Evolutionary conservation across 2,329 filamentous ascomycete genomes (phyloP).

Genomic region (Dothiorella sarmentorum): DNA sequence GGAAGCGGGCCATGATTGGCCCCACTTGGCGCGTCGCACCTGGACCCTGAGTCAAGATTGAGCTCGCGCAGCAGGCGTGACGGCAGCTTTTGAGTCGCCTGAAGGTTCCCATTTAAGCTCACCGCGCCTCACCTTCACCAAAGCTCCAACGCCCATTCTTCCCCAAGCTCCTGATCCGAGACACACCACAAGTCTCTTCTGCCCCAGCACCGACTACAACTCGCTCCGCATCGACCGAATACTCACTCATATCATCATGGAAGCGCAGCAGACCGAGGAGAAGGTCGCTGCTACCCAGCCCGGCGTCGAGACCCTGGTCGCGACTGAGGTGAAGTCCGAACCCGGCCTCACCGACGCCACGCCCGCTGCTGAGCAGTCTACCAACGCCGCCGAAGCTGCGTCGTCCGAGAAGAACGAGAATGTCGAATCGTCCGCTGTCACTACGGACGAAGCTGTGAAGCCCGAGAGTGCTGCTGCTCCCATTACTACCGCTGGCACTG

Average conservation of each 20-base stretch:
- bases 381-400: not conserved
- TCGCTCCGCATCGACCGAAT: not conserved
- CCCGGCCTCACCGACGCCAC: not conserved
- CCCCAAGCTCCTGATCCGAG: not conserved
- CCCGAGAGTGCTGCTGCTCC: not conserved
- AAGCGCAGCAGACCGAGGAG: not conserved
- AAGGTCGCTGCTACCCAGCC: not conserved
- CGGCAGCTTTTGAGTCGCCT: not conserved
- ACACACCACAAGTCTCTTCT: not conserved
- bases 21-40: not conserved
- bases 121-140: constrained; percentile 2
- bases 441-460: not conserved
- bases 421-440: not conserved
- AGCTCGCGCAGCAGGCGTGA: not conserved
- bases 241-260: not conserved
- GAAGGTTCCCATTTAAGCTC: constrained; percentile 16
- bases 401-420: not conserved
- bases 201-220: not conserved
- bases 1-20: not conserved
- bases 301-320: not conserved
- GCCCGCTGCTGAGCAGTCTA: not conserved
- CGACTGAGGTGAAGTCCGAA: not conserved
- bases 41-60: not conserved
- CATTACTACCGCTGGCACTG: not conserved
- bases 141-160: not conserved